These are phyloP conservation scores for Fraxinus sp. DNA, from an alignment of 305 asterid species.

Conservation along the genomic window DNA sequence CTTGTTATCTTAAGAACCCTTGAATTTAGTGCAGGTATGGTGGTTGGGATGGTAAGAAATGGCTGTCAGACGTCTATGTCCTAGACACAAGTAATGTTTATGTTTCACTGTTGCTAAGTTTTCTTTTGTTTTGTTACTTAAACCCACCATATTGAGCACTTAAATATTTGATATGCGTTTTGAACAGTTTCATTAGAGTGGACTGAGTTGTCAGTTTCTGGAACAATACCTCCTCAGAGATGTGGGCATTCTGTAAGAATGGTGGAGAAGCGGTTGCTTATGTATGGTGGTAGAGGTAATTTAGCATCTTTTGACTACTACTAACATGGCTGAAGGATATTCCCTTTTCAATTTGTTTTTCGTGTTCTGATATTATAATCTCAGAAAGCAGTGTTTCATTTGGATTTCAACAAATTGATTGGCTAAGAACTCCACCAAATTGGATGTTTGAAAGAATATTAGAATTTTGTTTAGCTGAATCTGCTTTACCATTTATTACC, in stretches of 20 bases:
- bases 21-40: conserved; percentile 70
- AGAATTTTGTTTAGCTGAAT: not conserved
- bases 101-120: not conserved
- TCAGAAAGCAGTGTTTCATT: not conserved
- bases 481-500: not conserved
- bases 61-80: conserved; percentile 91
- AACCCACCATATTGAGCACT: conserved; percentile 11
- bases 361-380: not conserved
- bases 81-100: conserved; percentile 75
- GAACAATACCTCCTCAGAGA: conserved; percentile 87
- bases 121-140: not conserved
- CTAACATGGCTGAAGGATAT: not conserved
- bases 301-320: conserved; percentile 18
- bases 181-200: conserved; percentile 90
- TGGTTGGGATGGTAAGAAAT: conserved; percentile 98
- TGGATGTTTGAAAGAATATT: not conserved
- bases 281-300: conserved; percentile 94
- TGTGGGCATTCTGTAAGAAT: conserved; percentile 96
- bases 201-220: conserved; percentile 79
- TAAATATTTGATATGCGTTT: conserved; percentile 25
- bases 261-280: conserved; percentile 93
- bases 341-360: conserved; percentile 10
- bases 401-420: not conserved
- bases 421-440: not conserved
- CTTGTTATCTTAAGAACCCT: conserved; percentile 25